phyloP scores from a whole-genome alignment of 208 protist species.

The Leishmania martiniquensis region DNA sequence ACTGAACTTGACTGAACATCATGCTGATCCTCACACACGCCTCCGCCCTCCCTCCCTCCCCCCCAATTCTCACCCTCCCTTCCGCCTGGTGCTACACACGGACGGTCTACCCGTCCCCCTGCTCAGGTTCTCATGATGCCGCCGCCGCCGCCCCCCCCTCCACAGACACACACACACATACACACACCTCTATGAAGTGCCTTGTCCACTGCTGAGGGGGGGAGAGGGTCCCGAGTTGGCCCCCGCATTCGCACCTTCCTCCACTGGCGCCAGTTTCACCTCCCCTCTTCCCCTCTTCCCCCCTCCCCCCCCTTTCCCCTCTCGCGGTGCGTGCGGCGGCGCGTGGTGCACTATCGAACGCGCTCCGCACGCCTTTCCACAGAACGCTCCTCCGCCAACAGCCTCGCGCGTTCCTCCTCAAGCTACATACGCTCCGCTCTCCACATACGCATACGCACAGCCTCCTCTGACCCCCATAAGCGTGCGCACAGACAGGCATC shows the following conservation, averaged over 20 bases:
- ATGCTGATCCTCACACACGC: background rate
- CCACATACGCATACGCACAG: background rate
- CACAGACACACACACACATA: background rate
- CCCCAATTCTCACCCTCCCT: background rate
- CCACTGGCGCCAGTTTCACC: background rate
- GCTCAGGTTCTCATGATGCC: background rate
- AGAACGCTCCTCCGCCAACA: too few species aligned
- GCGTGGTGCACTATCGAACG: too few species aligned
- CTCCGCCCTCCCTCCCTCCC: background rate
- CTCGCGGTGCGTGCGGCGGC: background rate
- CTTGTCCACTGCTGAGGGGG: too few species aligned
- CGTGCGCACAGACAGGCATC: background rate
- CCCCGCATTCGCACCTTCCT: too few species aligned
- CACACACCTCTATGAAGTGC: too few species aligned
- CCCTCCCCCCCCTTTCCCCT: background rate
- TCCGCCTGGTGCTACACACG: too few species aligned
- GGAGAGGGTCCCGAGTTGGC: too few species aligned
- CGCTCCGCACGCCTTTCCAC: too few species aligned
- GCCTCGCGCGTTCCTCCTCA: too few species aligned
- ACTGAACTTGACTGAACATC: background rate
- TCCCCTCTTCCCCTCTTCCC: background rate
- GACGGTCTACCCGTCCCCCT: too few species aligned
- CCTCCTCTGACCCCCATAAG: background rate
- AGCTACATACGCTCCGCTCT: background rate
- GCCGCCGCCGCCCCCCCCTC: background rate